Percentiles rank a stretch among this genome's conserved stretches.
Evolutionary conservation across 768 basidiomycete species (phyloP).

Genomic region (Dentipellis fragilis): DNA sequence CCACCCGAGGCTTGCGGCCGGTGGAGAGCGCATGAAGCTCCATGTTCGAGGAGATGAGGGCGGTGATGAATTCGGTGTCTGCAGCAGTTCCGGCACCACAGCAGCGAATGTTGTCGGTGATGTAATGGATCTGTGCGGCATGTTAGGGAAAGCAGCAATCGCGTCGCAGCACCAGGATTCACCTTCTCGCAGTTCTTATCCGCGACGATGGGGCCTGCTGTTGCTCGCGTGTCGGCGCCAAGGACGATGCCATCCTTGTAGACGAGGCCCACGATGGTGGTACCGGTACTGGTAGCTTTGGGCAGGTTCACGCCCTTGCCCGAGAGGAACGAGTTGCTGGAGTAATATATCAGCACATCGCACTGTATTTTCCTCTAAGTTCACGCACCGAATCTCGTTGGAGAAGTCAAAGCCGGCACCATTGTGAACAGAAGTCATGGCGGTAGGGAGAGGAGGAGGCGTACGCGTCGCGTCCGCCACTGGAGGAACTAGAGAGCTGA

Average conservation of each 20-base stretch:
- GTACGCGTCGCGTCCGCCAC: slow-evolving; percentile 9
- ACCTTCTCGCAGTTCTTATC: slow-evolving; percentile 99
- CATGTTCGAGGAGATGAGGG: slow-evolving; percentile 92
- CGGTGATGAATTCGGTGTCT: slow-evolving; percentile 92
- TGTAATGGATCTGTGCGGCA: slow-evolving; percentile 78
- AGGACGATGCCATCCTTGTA: slow-evolving; percentile 90
- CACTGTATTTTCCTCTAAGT: too few relatives aligned
- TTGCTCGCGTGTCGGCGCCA: slow-evolving; percentile 95
- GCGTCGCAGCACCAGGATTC: slow-evolving; percentile 8
- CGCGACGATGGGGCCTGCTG: slow-evolving; percentile 87
- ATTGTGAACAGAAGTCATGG: slow-evolving; percentile 32
- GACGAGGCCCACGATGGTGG: slow-evolving; percentile 94
- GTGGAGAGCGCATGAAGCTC: slow-evolving; percentile 87
- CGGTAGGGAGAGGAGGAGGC: not conserved
- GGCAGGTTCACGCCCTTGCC: slow-evolving; percentile 66
- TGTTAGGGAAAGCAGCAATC: not conserved
- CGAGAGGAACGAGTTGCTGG: slow-evolving; percentile 63
- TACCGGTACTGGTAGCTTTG: slow-evolving; percentile 87
- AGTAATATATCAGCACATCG: too few relatives aligned
- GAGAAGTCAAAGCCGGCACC: slow-evolving; percentile 68
- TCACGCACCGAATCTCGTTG: slow-evolving; percentile 53
- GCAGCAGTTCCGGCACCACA: slow-evolving; percentile 99
- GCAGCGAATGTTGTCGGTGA: slow-evolving; percentile 91
- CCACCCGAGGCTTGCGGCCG: slow-evolving; percentile 85
- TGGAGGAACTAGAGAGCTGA: not conserved